A percentile compares a stretch with the other conserved stretches of the same genome.
Conservation (phyloP, 345 rosid species). For the Camelina laxa region DNA sequence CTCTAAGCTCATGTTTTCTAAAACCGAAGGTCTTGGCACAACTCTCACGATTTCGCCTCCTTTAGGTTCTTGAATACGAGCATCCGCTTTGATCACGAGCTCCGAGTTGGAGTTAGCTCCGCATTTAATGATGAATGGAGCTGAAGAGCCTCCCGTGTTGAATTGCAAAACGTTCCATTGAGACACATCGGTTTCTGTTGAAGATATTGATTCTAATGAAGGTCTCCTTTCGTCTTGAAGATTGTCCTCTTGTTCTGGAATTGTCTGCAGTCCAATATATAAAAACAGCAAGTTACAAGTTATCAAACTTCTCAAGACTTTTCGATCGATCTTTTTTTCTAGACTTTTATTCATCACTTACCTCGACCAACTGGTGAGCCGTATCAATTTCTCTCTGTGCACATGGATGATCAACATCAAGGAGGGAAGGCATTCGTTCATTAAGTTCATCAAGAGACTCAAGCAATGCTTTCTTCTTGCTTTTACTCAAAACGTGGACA, state of each 20-base stretch:
- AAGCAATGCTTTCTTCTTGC: conserved; percentile 80
- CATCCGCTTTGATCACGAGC: conserved; percentile 90
- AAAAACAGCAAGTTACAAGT: conserved; percentile 1
- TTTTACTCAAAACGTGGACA: conserved; percentile 68
- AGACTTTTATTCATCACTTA: conserved; percentile 37
- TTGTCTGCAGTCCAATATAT: conserved; percentile 54
- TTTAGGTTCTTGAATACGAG: conserved; percentile 85
- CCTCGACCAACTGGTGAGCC: conserved; percentile 71
- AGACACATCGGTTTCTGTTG: conserved; percentile 79
- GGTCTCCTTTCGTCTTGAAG: conserved; percentile 49
- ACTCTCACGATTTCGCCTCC: conserved; percentile 95
- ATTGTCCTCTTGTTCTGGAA: conserved; percentile 75
- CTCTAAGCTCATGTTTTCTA: conserved; percentile 81
- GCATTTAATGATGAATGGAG: conserved; percentile 89
- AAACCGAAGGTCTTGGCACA: conserved; percentile 88
- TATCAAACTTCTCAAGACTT: not conserved
- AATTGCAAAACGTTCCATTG: conserved; percentile 98
- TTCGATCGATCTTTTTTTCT: not conserved
- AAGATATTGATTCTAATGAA: conserved; percentile 55
- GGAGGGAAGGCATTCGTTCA: conserved; percentile 96
- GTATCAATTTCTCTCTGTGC: conserved; percentile 83
- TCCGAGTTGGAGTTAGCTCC: conserved; percentile 95
- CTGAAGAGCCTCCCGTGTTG: conserved; percentile 80
- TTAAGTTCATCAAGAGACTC: conserved; percentile 75
- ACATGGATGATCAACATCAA: conserved; percentile 94